These are phyloP conservation scores for Trichophyton mentagrophytes DNA, from an alignment of 2,329 filamentous ascomycete species.

Conservation along the genomic window DNA sequence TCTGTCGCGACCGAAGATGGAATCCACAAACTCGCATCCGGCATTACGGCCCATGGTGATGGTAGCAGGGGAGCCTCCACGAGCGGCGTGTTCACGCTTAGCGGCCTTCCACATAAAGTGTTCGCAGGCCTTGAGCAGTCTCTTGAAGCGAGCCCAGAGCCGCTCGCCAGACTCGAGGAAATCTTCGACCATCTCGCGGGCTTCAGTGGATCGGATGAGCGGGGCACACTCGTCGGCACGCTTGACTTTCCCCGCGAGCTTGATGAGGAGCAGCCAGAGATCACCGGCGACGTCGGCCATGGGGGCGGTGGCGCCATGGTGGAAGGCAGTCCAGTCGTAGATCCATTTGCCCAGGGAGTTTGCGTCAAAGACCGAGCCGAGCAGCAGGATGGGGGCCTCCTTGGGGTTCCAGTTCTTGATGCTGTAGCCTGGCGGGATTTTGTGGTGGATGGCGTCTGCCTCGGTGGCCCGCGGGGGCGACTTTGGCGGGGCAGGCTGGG, in stretches of 20 bases:
- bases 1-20: conserved; percentile 82
- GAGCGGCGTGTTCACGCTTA: conserved; percentile 55
- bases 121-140: conserved; percentile 81
- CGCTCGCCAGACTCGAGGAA: conserved; percentile 83
- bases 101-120: conserved; percentile 86
- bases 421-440: conserved; percentile 80
- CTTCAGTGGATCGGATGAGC: conserved; percentile 59
- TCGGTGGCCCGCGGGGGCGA: conserved; percentile 44
- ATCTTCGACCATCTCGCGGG: conserved; percentile 70
- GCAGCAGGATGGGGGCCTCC: conserved; percentile 83
- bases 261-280: conserved; percentile 87
- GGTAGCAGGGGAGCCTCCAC: conserved; percentile 24
- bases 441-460: conserved; percentile 50
- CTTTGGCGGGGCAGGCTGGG: conserved; percentile 21
- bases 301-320: conserved; percentile 66
- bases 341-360: conserved; percentile 99
- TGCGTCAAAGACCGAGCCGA: conserved; percentile 92
- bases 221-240: conserved; percentile 66
- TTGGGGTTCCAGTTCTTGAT: conserved; percentile 97
- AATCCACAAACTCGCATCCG: conserved; percentile 89
- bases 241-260: conserved; percentile 88
- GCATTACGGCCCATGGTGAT: conserved; percentile 78
- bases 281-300: conserved; percentile 88
- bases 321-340: conserved; percentile 97
- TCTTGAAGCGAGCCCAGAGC: conserved; percentile 71